Conservation (phyloP, 208 protist species). For the Acanthamoeba divionensis region DNA sequence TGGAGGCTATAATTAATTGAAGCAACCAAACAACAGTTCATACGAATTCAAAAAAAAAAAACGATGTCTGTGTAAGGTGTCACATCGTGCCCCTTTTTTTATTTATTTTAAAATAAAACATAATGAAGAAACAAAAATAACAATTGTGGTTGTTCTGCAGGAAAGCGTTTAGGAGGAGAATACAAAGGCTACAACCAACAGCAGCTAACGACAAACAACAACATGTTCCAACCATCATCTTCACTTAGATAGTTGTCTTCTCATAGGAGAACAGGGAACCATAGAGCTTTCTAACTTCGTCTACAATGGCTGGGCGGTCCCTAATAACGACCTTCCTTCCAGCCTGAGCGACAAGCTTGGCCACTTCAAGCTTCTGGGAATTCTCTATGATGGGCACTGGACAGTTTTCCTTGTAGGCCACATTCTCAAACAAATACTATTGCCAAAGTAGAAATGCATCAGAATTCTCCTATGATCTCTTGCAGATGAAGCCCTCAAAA, state of each 20-base stretch:
- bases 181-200: too few species aligned
- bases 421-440: conserved; percentile 70
- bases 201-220: too few species aligned
- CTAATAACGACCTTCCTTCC: conserved; percentile 69
- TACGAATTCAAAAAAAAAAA: too few species aligned
- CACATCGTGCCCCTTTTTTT: too few species aligned
- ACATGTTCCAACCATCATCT: too few species aligned
- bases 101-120: too few species aligned
- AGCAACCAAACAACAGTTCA: too few species aligned
- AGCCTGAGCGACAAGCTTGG: conserved; percentile 50
- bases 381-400: conserved; percentile 77
- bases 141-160: too few species aligned
- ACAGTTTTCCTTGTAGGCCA: conserved; percentile 72
- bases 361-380: conserved; percentile 72
- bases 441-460: background rate
- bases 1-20: too few species aligned
- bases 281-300: conserved; percentile 49
- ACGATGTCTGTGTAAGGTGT: too few species aligned
- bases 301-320: conserved; percentile 54
- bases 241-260: background rate
- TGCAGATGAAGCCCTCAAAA: background rate
- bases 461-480: background rate
- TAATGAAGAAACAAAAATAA: too few species aligned
- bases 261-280: background rate
- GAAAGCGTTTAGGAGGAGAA: too few species aligned